Conservation (phyloP, 495 filamentous ascomycete species). For the Penicillium riverlandense region DNA sequence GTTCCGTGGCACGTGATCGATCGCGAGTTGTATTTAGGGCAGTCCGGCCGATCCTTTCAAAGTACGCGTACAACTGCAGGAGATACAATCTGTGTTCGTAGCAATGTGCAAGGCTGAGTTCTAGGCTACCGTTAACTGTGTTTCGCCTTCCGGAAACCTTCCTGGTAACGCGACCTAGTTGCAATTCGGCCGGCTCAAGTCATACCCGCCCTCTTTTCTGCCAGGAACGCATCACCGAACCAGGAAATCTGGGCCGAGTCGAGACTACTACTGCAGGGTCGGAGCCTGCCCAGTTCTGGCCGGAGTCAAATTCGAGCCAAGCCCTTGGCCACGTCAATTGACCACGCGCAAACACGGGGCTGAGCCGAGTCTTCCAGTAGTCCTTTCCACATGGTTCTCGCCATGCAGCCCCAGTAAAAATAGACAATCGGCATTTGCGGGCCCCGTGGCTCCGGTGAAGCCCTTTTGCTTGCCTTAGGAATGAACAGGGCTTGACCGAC, state of each 20-base stretch:
- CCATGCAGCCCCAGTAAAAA: not conserved
- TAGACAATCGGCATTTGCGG: not conserved
- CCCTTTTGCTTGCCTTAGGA: not conserved
- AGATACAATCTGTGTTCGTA: too few relatives aligned
- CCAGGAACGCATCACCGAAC: slow-evolving; percentile 8
- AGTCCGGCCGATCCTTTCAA: not conserved
- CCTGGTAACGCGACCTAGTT: not conserved
- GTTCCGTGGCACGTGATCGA: not conserved
- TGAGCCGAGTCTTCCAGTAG: not conserved
- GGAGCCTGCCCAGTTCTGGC: slow-evolving; percentile 2
- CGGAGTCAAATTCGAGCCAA: slow-evolving; percentile 16
- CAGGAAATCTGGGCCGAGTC: slow-evolving; percentile 8
- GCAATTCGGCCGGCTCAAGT: slow-evolving; percentile 2
- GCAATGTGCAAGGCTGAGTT: too few relatives aligned
- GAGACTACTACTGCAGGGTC: not conserved
- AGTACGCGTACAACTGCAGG: not conserved
- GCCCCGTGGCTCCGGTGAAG: not conserved
- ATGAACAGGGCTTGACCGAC: not conserved
- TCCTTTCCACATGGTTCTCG: too few relatives aligned
- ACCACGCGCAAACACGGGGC: slow-evolving; percentile 8
- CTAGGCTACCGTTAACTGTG: too few relatives aligned
- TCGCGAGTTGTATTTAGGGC: not conserved
- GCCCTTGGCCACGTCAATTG: not conserved
- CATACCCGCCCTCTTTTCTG: slow-evolving; percentile 6
- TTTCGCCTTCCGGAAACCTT: too few relatives aligned